Base-by-base conservation (phyloP, 108 stramenopile species). In the Mediolabrus comicus region DNA sequence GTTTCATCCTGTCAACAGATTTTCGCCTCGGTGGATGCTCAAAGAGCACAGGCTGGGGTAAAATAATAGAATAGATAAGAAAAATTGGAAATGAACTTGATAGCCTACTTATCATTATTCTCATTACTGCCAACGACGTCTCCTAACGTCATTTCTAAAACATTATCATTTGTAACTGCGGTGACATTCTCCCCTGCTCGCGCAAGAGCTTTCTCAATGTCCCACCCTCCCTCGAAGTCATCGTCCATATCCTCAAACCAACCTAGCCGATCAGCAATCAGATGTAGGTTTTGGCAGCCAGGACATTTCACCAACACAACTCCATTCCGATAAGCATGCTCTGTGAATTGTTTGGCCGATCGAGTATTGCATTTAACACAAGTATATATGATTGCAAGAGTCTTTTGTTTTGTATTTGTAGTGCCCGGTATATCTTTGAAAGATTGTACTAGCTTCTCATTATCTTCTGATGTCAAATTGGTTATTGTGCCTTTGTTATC, bases 351-450 rank as follows among this genome's bases (percentile, higher is more conserved):
- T 65, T 97, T 98, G 58, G 95, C 96, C 7, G 90, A 81, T 22
- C 99, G 86, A 22, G 99, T 99, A n/a, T 97, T 84, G 72, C 99
- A 99, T 3, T 97, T 93, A 55, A 75, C 89, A 74, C 97, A 97
- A 7, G 96, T 98, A 62, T 84, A 97, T 3, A 98, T 73, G 4
- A 96, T 89, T 11, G 91, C 94, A 35, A 97, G 77, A 51, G 88
- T 91, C 36, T 75, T 75, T 13, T 88, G 92, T 10, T 86, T 83
- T 25, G 75, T 83, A 65, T 83, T 75, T 35, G 85, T 78, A 11
- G 79, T 43, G n/a, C 79, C 79, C 8, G 79, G 79, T 13, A 72
- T 41, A 66, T 73, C 79, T n/a, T 34, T 65, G 35, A 79, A 79
- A n/a, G 64, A 70, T 43, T 66, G 46, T 30, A 33, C 29, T n/a